These are phyloP conservation scores for Xylaria sp. DNA, from an alignment of 2,329 filamentous ascomycete genomes.

Conservation along the genomic window DNA sequence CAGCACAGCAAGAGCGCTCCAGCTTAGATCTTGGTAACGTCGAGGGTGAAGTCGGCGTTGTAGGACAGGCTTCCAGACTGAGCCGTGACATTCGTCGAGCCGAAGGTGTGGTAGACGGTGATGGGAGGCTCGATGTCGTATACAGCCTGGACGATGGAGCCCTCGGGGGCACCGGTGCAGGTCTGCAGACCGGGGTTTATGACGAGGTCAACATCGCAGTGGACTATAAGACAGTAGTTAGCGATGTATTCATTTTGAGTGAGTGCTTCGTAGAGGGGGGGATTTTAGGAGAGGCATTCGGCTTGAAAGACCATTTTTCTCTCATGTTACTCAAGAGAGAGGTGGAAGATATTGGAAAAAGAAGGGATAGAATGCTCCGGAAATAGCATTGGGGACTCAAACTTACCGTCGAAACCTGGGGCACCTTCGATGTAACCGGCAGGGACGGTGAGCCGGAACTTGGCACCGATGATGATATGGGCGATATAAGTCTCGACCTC, in stretches of 20 bases:
- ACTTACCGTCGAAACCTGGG: constrained; percentile 14
- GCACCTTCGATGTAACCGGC: constrained; percentile 20
- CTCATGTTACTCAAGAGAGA: not conserved
- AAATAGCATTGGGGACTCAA: not conserved
- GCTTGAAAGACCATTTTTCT: not conserved
- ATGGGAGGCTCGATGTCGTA: not conserved
- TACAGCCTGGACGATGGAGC: constrained; percentile 18
- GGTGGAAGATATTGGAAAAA: too few relatives aligned
- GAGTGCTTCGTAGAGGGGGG: not conserved
- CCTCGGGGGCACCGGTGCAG: constrained; percentile 13
- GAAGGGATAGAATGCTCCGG: not conserved
- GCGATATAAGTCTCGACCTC: constrained; percentile 4
- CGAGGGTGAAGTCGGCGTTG: constrained; percentile 10
- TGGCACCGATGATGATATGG: not conserved
- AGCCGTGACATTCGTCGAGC: constrained; percentile 5
- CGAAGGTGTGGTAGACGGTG: constrained; percentile 20
- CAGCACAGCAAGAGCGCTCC: not conserved
- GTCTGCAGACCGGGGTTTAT: not conserved
- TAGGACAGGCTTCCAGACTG: not conserved
- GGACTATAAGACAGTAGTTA: not conserved
- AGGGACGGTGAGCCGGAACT: constrained; percentile 9
- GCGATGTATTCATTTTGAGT: not conserved
- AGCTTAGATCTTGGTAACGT: constrained; percentile 11
- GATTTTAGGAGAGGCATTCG: not conserved
- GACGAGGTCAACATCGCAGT: not conserved